Evolutionary conservation across 805 yeast genomes (phyloP).

Genomic region (Kodamaea jinghongensis): DNA sequence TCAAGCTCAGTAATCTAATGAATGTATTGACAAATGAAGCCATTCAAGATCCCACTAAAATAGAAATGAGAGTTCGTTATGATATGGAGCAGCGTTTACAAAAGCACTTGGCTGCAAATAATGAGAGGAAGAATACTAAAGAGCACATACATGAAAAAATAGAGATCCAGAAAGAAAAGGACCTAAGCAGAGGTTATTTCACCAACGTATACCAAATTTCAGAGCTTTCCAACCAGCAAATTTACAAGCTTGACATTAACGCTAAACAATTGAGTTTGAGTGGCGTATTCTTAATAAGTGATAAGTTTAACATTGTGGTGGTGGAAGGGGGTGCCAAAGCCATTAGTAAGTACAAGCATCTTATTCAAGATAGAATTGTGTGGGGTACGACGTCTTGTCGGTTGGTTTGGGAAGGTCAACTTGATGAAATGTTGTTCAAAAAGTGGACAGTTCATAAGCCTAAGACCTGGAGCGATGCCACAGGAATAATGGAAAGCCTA

Average conservation of each 20-base stretch:
- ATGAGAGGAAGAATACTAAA: constrained; percentile 55
- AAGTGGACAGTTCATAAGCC: constrained; percentile 69
- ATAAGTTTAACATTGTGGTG: constrained; percentile 55
- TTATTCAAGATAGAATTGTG: constrained; percentile 58
- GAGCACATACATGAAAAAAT: constrained; percentile 57
- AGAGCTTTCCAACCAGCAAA: constrained; percentile 57
- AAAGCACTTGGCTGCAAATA: constrained; percentile 61
- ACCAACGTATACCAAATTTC: constrained; percentile 60
- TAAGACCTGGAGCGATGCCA: constrained; percentile 48
- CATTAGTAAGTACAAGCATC: constrained; percentile 58
- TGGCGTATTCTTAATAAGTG: constrained; percentile 57
- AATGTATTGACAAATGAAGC: constrained; percentile 82
- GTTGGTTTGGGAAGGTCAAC: constrained; percentile 70
- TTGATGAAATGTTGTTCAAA: constrained; percentile 51
- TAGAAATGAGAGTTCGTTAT: constrained; percentile 66
- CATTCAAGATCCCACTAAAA: constrained; percentile 82
- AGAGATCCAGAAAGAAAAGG: constrained; percentile 37
- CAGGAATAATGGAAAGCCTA: constrained; percentile 47
- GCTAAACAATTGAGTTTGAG: constrained; percentile 67
- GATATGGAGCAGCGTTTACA: constrained; percentile 64
- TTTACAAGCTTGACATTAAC: constrained; percentile 73
- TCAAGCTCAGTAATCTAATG: constrained; percentile 81
- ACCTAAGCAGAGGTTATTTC: constrained; percentile 50
- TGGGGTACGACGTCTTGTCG: constrained; percentile 53
- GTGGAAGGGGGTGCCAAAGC: constrained; percentile 73